Conservation (phyloP, 2,329 filamentous ascomycete genomes). For the Sclerotinia subarctica region DNA sequence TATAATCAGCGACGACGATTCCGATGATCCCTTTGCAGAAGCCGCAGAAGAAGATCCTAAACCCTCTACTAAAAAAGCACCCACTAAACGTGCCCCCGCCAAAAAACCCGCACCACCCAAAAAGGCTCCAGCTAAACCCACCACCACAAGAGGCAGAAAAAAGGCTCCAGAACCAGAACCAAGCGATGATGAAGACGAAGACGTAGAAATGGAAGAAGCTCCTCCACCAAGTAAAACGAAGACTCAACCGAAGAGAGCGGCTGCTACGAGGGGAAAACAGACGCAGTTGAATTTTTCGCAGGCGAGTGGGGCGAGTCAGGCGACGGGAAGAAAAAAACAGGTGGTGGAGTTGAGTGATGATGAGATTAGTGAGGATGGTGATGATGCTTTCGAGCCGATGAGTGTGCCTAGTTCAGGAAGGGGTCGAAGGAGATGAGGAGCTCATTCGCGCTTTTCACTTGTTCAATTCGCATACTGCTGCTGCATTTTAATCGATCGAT, state of each 20-base stretch:
- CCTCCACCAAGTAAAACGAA: constrained; percentile 42
- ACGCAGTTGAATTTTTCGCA: constrained; percentile 50
- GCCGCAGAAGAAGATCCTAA: background rate
- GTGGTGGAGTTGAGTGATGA: constrained; percentile 62
- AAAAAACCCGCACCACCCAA: constrained; percentile 41
- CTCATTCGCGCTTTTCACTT: too few relatives aligned
- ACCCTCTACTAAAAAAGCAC: constrained; percentile 32
- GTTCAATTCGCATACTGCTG: background rate
- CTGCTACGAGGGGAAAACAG: constrained; percentile 41
- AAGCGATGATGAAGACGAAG: constrained; percentile 46
- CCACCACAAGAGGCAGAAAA: constrained; percentile 44
- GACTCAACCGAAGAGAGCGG: constrained; percentile 33
- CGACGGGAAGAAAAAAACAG: constrained; percentile 10
- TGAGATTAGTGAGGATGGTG: constrained; percentile 53
- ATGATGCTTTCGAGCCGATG: constrained; percentile 55
- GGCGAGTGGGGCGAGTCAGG: constrained; percentile 26
- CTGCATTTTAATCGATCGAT: too few relatives aligned
- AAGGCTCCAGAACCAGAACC: constrained; percentile 37
- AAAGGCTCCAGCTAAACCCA: constrained; percentile 41
- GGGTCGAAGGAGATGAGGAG: background rate
- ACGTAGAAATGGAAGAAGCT: constrained; percentile 51
- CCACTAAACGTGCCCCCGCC: constrained; percentile 38
- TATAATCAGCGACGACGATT: constrained; percentile 44
- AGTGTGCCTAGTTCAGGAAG: constrained; percentile 18
- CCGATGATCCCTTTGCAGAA: constrained; percentile 48